Base-by-base conservation (phyloP, 805 yeast genomes). In the Kuraishia hungarica region DNA sequence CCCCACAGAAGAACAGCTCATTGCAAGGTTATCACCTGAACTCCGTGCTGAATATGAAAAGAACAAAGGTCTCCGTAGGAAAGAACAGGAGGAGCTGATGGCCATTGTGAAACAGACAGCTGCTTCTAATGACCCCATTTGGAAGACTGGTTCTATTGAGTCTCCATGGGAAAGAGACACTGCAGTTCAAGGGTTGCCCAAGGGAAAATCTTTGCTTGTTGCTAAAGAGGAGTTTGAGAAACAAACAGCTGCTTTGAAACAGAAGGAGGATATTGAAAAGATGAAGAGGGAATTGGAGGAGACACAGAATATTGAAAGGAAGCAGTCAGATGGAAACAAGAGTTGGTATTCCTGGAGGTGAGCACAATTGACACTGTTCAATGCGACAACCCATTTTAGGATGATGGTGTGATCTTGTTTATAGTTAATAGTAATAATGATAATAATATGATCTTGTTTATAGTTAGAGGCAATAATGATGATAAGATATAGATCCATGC, bases 1-100 rank as follows among this genome's bases (percentile, higher is more conserved):
- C 0, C 98, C 98, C 2, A 80, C 92, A 1, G 96, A 89, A 60
- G 96, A 90, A 62, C 80, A 92, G 64, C 69, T 92, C 51, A 77
- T 91, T 48, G 81, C 84, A 0, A 70, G 78, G 53, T 76, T 91
- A 60, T 87, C 96, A 6, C 97, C 98, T 1, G 97, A 92, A 65
- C 73, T 91, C 50, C 76, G 89, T 59, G 83, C 83, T 21, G 86
- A 87, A 57, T 89, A 88, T 67, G 91, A 86, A 61, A 72, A 76
- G 54, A 84, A 86, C 62, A 77, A 74, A 60, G 82, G 73, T 8
- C 67, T 86, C 26, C 79, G 93, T 65, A 79, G 79, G 61, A 73
- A 76, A 56, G 96, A 88, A 66, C 93, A 87, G 64, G 77, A 78
- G 59, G 86, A 81, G 63, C 67, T 88, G 58, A 86, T 86, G 79